phyloP scores from a whole-genome alignment of 345 rosid genomes.

The Pugionium dolabratum region DNA sequence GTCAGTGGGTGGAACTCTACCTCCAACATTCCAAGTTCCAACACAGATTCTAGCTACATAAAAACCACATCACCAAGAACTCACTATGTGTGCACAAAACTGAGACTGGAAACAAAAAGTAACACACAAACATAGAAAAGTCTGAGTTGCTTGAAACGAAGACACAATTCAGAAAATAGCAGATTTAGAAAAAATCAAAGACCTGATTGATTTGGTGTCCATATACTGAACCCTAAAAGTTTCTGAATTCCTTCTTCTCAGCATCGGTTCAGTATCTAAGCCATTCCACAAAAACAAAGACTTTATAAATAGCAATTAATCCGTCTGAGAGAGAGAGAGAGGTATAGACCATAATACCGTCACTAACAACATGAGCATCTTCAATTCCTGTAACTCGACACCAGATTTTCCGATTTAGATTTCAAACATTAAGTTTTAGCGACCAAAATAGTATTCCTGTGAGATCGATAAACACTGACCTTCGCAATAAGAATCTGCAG shows the following conservation, averaged over 20 bases:
- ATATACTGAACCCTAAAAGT: slow-evolving; percentile 82
- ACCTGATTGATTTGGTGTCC: slow-evolving; percentile 75
- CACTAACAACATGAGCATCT: slow-evolving; percentile 15
- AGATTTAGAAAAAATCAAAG: slow-evolving; percentile 3
- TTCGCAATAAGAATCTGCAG: slow-evolving; percentile 6
- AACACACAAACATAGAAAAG: too few relatives aligned
- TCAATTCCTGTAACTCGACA: slow-evolving; percentile 14
- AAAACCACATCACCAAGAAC: slow-evolving; percentile 8
- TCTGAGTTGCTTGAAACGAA: neutral
- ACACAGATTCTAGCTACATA: slow-evolving; percentile 51
- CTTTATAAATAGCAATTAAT: too few relatives aligned
- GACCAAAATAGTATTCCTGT: too few relatives aligned
- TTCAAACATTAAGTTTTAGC: too few relatives aligned
- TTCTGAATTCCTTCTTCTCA: slow-evolving; percentile 78
- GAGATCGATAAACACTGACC: neutral
- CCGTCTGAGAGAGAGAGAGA: neutral
- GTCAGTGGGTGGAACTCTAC: slow-evolving; percentile 65
- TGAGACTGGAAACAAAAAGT: too few relatives aligned
- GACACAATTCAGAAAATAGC: neutral
- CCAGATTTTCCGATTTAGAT: neutral
- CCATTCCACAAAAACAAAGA: slow-evolving; percentile 6
- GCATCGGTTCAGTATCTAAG: slow-evolving; percentile 27
- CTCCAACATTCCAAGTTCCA: slow-evolving; percentile 90
- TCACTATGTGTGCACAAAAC: neutral
- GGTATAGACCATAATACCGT: slow-evolving; percentile 2